A percentile compares a stretch with the other conserved stretches of the same genome.
Evolutionary conservation across 176 grass and related monocot species (phyloP).

Genomic region (Coix lacrymajobi): DNA sequence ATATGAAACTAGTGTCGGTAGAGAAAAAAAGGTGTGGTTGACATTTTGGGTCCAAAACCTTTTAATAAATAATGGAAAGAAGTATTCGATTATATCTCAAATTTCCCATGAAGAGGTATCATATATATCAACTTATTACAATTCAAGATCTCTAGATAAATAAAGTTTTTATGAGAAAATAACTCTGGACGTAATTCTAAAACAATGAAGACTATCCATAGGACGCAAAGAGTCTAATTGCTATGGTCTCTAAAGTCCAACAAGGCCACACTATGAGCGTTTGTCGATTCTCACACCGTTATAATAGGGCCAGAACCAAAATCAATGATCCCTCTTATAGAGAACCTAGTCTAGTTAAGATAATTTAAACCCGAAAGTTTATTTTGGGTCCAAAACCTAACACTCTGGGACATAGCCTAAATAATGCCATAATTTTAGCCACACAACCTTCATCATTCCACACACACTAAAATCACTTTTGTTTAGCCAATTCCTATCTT

Average conservation of each 20-base stretch:
- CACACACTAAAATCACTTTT: not conserved
- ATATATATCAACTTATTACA: not conserved
- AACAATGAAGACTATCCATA: not conserved
- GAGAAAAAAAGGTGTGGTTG: no score
- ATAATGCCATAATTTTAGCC: not conserved
- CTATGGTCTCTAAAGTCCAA: not conserved
- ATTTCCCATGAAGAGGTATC: not conserved
- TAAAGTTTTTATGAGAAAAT: not conserved
- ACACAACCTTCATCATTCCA: not conserved
- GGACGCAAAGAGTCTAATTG: not conserved
- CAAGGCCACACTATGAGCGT: not conserved
- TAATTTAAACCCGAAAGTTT: not conserved
- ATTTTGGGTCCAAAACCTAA: not conserved
- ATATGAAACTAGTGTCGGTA: no score
- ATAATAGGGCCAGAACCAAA: not conserved
- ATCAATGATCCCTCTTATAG: not conserved
- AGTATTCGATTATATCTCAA: not conserved
- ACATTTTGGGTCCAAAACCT: no score
- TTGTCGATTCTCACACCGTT: not conserved
- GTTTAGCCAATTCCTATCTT: not conserved
- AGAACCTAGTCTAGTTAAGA: not conserved
- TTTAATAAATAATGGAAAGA: no score
- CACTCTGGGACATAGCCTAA: no score
- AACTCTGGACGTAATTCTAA: not conserved
- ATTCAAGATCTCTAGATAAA: not conserved